phyloP scores from a whole-genome alignment of 2,329 filamentous ascomycete species.

The Tolypocladium ophioglossoides region DNA sequence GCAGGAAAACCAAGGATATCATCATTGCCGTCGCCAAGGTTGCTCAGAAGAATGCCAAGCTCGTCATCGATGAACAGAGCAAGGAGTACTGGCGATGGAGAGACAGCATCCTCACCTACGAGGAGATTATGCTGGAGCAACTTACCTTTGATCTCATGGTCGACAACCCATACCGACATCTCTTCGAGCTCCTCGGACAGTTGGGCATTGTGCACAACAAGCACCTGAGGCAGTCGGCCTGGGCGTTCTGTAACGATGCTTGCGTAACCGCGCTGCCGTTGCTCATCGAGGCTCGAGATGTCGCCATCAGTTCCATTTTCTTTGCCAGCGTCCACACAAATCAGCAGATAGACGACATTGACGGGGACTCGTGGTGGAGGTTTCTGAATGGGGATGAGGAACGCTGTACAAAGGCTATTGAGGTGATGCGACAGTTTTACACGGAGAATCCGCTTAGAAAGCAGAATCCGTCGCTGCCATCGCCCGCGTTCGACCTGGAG shows the following conservation, averaged over 20 bases:
- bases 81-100: slow-evolving; percentile 99
- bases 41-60: slow-evolving; percentile 84
- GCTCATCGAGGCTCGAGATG: slow-evolving; percentile 65
- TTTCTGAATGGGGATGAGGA: slow-evolving; percentile 59
- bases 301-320: slow-evolving; percentile 79
- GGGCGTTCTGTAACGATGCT: slow-evolving; percentile 90
- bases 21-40: slow-evolving; percentile 91
- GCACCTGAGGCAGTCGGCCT: slow-evolving; percentile 71
- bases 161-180: slow-evolving; percentile 74
- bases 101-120: slow-evolving; percentile 84
- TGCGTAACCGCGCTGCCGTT: slow-evolving; percentile 78
- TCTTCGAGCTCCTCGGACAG: slow-evolving; percentile 70
- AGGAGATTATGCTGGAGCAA: slow-evolving; percentile 84
- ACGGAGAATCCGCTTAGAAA: slow-evolving; percentile 52
- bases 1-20: slow-evolving; percentile 87
- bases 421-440: slow-evolving; percentile 63
- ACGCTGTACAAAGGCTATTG: slow-evolving; percentile 62
- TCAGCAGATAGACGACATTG: slow-evolving; percentile 64
- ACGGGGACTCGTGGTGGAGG: slow-evolving; percentile 81
- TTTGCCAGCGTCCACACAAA: slow-evolving; percentile 69
- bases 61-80: slow-evolving; percentile 89
- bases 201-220: slow-evolving; percentile 72
- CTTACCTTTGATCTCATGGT: slow-evolving; percentile 91
- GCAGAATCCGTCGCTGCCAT: slow-evolving; percentile 41
- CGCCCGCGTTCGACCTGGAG: slow-evolving; percentile 45